These are phyloP conservation scores for Microascus cirrosus DNA, from an alignment of 2,329 filamentous ascomycete species.

Conservation along the genomic window DNA sequence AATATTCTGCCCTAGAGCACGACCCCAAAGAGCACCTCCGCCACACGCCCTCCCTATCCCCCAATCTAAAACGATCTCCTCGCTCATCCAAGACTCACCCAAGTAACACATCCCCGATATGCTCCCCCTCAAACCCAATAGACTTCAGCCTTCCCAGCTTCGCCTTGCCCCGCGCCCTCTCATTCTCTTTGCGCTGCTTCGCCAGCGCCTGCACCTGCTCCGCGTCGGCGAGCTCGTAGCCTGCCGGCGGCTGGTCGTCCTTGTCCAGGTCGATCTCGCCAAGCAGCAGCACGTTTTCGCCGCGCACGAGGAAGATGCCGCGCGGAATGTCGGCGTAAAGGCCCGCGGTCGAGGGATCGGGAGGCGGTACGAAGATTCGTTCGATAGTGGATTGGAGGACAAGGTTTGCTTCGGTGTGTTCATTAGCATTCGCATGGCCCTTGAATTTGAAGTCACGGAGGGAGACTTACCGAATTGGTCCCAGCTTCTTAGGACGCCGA, in stretches of 20 bases:
- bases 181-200: conserved; percentile 56
- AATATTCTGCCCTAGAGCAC: conserved; percentile 42
- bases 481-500: conserved; percentile 88
- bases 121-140: conserved; percentile 83
- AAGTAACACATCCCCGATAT: conserved; percentile 61
- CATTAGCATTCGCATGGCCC: not conserved
- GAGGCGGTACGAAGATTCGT: conserved; percentile 58
- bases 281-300: conserved; percentile 91
- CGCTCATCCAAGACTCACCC: not conserved
- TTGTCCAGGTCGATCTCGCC: conserved; percentile 96
- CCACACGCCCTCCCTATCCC: not conserved
- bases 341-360: conserved; percentile 25
- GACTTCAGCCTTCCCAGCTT: conserved; percentile 60
- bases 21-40: too few species aligned
- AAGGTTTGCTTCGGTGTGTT: conserved; percentile 59
- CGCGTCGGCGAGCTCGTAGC: conserved; percentile 54
- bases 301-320: conserved; percentile 83
- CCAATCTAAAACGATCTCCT: not conserved
- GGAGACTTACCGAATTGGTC: conserved; percentile 79
- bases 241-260: conserved; percentile 72
- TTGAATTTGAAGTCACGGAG: not conserved
- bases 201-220: conserved; percentile 62
- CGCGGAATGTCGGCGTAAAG: conserved; percentile 77
- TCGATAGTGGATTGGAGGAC: conserved; percentile 90
- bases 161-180: conserved; percentile 64